Evolutionary conservation across 306 rosid species (phyloP).

Genomic region (Echinosophora koreensis): DNA sequence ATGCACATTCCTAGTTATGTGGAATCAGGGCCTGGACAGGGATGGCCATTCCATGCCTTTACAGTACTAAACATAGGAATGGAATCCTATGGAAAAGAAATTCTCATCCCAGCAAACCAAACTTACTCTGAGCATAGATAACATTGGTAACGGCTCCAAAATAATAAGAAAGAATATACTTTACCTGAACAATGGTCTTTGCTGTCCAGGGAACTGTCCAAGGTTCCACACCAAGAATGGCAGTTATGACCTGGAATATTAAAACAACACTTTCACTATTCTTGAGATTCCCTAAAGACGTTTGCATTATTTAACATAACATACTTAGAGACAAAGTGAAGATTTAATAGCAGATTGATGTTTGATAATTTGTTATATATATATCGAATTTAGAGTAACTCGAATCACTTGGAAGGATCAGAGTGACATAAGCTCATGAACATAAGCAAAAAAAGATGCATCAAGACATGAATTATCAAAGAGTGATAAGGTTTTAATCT

Average conservation of each 20-base stretch:
- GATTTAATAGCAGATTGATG: slow-evolving; percentile 14
- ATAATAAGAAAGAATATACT: slow-evolving; percentile 38
- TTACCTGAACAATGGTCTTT: slow-evolving; percentile 67
- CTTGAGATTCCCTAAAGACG: slow-evolving; percentile 9
- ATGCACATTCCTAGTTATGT: slow-evolving; percentile 2
- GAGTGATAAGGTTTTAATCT: slow-evolving; percentile 29
- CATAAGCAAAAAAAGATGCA: not conserved
- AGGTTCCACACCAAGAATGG: slow-evolving; percentile 50
- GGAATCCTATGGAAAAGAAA: not conserved
- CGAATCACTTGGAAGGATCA: slow-evolving; percentile 37
- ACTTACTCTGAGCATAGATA: slow-evolving; percentile 33
- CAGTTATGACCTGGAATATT: slow-evolving; percentile 49
- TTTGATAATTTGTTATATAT: not conserved
- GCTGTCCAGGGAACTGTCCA: slow-evolving; percentile 73
- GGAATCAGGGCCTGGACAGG: slow-evolving; percentile 15
- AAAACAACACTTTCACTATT: slow-evolving; percentile 30
- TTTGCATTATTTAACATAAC: slow-evolving; percentile 16
- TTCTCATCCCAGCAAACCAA: slow-evolving; percentile 24
- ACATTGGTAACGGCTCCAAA: slow-evolving; percentile 21
- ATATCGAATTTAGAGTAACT: not conserved
- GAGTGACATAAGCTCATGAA: slow-evolving; percentile 9
- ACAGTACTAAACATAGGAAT: not conserved
- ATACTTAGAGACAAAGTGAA: not conserved
- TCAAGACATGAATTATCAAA: not conserved
- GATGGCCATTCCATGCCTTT: slow-evolving; percentile 33